Evolutionary conservation across 2,329 filamentous ascomycete genomes (phyloP), one percentile per base, ranked within the genome.

Genomic region (Aspergillus proliferans): DNA sequence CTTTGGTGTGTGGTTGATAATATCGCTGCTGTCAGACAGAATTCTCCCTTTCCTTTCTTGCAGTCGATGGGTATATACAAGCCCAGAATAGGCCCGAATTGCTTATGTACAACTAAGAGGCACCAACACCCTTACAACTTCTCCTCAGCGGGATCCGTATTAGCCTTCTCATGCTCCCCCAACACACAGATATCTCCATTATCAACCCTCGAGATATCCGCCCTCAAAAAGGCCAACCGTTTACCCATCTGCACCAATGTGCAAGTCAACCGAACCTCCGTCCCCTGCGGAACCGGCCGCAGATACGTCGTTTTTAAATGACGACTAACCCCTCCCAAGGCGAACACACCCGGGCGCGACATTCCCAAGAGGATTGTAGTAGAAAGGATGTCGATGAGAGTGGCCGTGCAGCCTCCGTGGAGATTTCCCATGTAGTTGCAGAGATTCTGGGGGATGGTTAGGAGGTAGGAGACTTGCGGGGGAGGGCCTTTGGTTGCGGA

Each of bases 361-460:
- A 85, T 65, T 34, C 83, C 74, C 8, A 76, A 66, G 10, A 88
- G 66, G 3, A 81, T 73, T 15, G 81, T 64, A 3, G 80, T 81
- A 0, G 86, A 87, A 57, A 80, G 76, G 49, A 79, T 71, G 68
- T 89, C 86, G 56, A 88, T 84, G 3, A 89, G 67, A 0, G 84
- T 84, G 2, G 86, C 79, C 0, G 81, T 75, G 53, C 81, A 84
- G 15, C 93, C 93, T n/a, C 87, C 89, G 68, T 94, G 93, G 61
- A 97, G 74, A 68, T 95, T 97, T 38, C 91, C 92, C 61, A 96
- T 71, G 54, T 87, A 80, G 75, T 97, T 98, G 52, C 91, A 95
- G 60, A 97, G 75, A 63, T 95, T 88, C 15, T 86, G 83, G 30
- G 91, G 95, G 68, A 97, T 94, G 58, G 55, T 67, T 33, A 69